Percentiles rank a stretch among this genome's conserved stretches.
phyloP scores from a whole-genome alignment of 2,329 filamentous ascomycete species.

The Shiraia bambusicola region DNA sequence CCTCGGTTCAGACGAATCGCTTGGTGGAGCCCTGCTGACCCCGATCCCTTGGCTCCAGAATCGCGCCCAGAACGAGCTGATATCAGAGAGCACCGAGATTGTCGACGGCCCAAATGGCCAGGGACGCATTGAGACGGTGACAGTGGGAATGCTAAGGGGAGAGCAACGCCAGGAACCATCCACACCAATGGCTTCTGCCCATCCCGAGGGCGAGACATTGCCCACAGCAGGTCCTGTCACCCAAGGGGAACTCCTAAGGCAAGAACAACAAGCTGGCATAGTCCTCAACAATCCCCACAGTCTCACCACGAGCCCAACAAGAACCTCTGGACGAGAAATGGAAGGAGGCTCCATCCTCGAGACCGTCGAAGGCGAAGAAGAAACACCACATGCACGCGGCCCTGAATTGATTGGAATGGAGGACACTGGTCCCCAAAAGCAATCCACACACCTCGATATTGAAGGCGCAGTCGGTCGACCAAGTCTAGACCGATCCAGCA shows the following conservation, averaged over 20 bases:
- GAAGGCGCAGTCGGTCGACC: conserved; percentile 42
- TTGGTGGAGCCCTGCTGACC: conserved; percentile 87
- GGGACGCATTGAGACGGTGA: conserved; percentile 78
- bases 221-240: conserved; percentile 51
- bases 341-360: conserved; percentile 37
- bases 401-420: conserved; percentile 82
- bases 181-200: conserved; percentile 35
- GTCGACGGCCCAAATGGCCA: conserved; percentile 79
- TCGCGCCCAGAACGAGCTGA: conserved; percentile 58
- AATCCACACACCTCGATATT: conserved; percentile 48
- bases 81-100: conserved; percentile 75
- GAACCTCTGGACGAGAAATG: conserved; percentile 28
- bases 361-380: conserved; percentile 53
- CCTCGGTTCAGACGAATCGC: conserved; percentile 80
- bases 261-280: conserved; percentile 80
- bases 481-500: conserved; percentile 30
- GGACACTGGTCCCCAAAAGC: conserved; percentile 79
- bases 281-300: conserved; percentile 58
- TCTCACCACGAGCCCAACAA: conserved; percentile 28
- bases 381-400: conserved; percentile 75
- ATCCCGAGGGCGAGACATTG: conserved; percentile 41
- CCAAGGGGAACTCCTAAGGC: conserved; percentile 80
- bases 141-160: conserved; percentile 60
- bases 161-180: conserved; percentile 15
- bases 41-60: conserved; percentile 83